Evolutionary conservation across 192 early-diverging fungal species (phyloP).

Genomic region (Phlyctochytrium bullatum): DNA sequence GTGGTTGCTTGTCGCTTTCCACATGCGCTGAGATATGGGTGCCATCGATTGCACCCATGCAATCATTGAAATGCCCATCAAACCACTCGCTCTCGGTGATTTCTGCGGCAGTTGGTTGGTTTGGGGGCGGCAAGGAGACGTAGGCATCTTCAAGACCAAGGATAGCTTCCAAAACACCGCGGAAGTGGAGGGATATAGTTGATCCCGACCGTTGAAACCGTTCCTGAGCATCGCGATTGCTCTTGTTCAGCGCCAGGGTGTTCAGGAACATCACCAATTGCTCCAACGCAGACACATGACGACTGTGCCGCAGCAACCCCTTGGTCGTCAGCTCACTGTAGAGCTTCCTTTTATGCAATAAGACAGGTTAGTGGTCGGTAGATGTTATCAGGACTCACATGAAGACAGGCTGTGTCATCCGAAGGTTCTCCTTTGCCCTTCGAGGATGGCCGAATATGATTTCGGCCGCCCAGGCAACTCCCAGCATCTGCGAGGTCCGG

Average conservation of each 20-base stretch:
- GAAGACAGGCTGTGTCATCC: no score
- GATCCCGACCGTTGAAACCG: neutral
- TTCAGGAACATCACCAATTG: neutral
- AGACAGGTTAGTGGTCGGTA: no score
- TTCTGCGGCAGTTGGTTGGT: neutral
- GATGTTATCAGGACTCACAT: no score
- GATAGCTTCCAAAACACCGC: neutral
- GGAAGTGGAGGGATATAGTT: slow-evolving; percentile 1
- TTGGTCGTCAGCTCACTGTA: no score
- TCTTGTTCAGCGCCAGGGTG: slow-evolving; percentile 3
- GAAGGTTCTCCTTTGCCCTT: no score
- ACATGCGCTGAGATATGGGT: slow-evolving; percentile 15
- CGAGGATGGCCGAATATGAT: no score
- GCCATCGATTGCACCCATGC: slow-evolving; percentile 23
- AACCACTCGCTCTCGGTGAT: slow-evolving; percentile 4
- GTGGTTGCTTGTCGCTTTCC: neutral
- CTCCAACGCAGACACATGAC: no score
- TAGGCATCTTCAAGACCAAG: neutral
- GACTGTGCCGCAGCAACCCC: no score
- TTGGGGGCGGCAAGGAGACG: neutral
- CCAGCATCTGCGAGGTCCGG: no score
- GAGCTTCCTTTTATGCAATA: no score
- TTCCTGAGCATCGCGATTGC: neutral
- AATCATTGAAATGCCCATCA: slow-evolving; percentile 12
- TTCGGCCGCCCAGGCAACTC: no score